A percentile compares a stretch with the other conserved stretches of the same genome.
Conservation (phyloP, 805 yeast genomes). For the Cyberlindnera misumaiensis region DNA sequence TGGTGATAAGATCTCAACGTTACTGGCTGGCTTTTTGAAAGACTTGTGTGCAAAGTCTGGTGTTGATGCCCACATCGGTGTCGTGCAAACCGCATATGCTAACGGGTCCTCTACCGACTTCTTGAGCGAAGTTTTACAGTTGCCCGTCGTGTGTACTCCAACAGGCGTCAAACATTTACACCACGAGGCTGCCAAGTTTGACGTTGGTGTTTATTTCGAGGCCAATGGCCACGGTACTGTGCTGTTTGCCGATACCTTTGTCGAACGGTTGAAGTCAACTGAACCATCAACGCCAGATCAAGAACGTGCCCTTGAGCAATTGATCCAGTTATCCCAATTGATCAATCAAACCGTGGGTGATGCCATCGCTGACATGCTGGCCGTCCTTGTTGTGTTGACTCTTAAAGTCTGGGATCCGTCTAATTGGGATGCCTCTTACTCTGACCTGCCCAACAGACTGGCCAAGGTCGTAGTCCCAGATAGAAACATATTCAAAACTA, state of each 20-base stretch:
- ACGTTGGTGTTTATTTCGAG: slow-evolving; percentile 91
- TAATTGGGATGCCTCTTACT: slow-evolving; percentile 71
- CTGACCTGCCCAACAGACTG: slow-evolving; percentile 81
- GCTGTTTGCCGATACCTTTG: slow-evolving; percentile 56
- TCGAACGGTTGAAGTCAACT: slow-evolving; percentile 30
- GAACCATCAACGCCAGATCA: slow-evolving; percentile 37
- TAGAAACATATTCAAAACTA: slow-evolving; percentile 70
- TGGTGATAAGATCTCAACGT: slow-evolving; percentile 89
- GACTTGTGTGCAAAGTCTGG: slow-evolving; percentile 41
- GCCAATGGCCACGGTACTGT: slow-evolving; percentile 99
- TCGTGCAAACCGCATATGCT: slow-evolving; percentile 97
- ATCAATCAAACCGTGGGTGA: slow-evolving; percentile 99
- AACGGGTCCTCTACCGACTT: slow-evolving; percentile 85
- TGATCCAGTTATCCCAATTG: slow-evolving; percentile 56
- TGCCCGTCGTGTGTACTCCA: slow-evolving; percentile 84
- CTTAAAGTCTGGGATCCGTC: slow-evolving; percentile 51
- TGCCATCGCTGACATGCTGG: slow-evolving; percentile 86
- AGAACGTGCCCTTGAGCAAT: slow-evolving; percentile 41
- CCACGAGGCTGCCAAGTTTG: slow-evolving; percentile 79
- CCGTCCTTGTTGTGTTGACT: slow-evolving; percentile 59
- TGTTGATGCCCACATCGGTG: slow-evolving; percentile 49
- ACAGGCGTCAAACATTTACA: slow-evolving; percentile 97
- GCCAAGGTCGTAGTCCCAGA: slow-evolving; percentile 80
- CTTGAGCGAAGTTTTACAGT: slow-evolving; percentile 48
- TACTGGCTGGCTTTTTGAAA: slow-evolving; percentile 66